Base-by-base conservation (phyloP, 2,329 filamentous ascomycete species). In the Rhynchosporium graminicola region DNA sequence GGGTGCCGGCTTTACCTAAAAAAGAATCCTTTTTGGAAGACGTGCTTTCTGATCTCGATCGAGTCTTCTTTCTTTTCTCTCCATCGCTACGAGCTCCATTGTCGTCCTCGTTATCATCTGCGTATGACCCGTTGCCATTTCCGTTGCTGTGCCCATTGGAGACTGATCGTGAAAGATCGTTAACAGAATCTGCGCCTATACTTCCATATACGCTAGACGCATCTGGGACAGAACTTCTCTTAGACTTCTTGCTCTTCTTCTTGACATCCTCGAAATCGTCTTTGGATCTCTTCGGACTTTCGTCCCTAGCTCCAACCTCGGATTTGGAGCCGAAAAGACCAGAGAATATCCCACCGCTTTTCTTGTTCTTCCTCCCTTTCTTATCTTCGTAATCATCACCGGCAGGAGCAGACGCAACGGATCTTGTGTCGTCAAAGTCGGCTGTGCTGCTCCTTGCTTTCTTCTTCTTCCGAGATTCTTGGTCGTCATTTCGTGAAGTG, bases 1-100 rank as follows among this genome's bases (percentile, higher is more conserved):
- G 80, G 82, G 81, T 87, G 82, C 79, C 85, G 85, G 86, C 83
- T 81, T 83, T 85, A 87, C 77, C 86, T 87, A 87, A 87, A 87
- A 88, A 87, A 87, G 84, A 84, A 77, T 81, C 76, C 75, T 78
- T 77, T 58, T 72, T 71, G 20, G 68, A 68, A 62, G 69, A 68
- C 45, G 63, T 59, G 60, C 66, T 70, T 57, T 61, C 67, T 55
- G 65, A 69, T 63, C 65, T 68, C n/a, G 68, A 70, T 54, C 66
- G 63, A 47, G 65, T 68, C 57, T 72, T 70, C 62, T 69, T 70
- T 60, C 69, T 72, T 57, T 65, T 70, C 47, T 72, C 70, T 36
- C 61, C 66, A 61, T 72, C 67, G 48, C 68, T 70, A 57, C 63
- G 56, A 29, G 47, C 50, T 8, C 61, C 66, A 42, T 65, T 60